Conservation (phyloP, 2,329 filamentous ascomycete species). For the Aspergillus quadricinctus region DNA sequence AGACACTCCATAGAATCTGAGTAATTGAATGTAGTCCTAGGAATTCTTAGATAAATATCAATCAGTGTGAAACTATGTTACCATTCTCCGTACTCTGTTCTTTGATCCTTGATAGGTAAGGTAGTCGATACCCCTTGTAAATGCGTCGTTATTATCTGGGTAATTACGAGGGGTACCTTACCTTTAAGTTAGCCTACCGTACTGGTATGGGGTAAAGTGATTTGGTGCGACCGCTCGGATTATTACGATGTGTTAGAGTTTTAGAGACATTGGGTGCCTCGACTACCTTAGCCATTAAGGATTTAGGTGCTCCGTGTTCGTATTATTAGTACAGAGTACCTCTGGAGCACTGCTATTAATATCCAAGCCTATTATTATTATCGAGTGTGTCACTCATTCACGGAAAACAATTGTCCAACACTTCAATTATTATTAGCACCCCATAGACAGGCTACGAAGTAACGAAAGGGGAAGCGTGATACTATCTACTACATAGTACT, state of each 20-base stretch:
- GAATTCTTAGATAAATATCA: background rate
- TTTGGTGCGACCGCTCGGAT: background rate
- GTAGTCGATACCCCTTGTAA: background rate
- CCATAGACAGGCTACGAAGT: background rate
- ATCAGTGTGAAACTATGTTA: too few species aligned
- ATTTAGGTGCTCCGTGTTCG: too few species aligned
- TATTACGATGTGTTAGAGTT: background rate
- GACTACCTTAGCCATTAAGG: too few species aligned
- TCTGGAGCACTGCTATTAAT: background rate
- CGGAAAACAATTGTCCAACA: too few species aligned
- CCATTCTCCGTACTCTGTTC: too few species aligned
- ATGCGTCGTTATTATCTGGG: too few species aligned
- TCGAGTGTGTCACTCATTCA: too few species aligned
- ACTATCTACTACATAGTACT: background rate
- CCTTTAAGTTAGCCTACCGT: too few species aligned
- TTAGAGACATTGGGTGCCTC: too few species aligned
- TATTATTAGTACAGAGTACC: too few species aligned
- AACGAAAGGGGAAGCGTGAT: background rate
- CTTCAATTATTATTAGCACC: background rate
- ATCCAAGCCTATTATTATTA: background rate
- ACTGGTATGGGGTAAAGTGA: background rate
- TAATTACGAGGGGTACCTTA: too few species aligned
- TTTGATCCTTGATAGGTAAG: background rate
- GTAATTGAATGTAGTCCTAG: too few species aligned
- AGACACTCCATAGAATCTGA: background rate